These are phyloP conservation scores for Chytriomyces confervae DNA, from an alignment of 192 early-diverging fungal species.

Conservation along the genomic window DNA sequence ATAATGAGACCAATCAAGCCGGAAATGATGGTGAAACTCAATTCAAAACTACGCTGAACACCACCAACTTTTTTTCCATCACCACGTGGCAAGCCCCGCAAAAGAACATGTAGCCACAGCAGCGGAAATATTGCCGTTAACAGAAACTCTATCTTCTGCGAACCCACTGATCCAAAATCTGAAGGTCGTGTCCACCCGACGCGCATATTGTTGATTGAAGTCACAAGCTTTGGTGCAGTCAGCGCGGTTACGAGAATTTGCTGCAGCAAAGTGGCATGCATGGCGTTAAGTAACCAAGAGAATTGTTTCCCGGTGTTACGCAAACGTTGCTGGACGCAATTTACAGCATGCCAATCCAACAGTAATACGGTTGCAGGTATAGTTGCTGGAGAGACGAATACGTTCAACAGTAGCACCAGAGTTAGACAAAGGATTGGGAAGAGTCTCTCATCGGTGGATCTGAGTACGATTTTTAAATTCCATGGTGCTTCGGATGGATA, in stretches of 20 bases:
- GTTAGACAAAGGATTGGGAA: no score
- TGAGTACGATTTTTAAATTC: no score
- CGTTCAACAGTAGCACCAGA: no score
- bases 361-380: no score
- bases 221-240: neutral
- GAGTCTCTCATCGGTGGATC: no score
- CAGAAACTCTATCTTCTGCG: neutral
- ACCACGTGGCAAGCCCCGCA: neutral
- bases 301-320: no score
- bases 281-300: no score
- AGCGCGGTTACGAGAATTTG: neutral
- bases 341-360: no score
- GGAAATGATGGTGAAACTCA: neutral
- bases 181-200: neutral
- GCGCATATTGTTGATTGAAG: neutral
- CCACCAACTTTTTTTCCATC: neutral
- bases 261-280: neutral
- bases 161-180: neutral
- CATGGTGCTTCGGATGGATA: no score
- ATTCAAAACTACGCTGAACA: neutral
- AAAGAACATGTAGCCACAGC: neutral
- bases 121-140: neutral
- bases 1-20: neutral
- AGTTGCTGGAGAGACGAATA: no score
- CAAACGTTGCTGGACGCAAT: no score